phyloP scores from a whole-genome alignment of 2,329 filamentous ascomycete species.

The Trichoderma cornu-damae region DNA sequence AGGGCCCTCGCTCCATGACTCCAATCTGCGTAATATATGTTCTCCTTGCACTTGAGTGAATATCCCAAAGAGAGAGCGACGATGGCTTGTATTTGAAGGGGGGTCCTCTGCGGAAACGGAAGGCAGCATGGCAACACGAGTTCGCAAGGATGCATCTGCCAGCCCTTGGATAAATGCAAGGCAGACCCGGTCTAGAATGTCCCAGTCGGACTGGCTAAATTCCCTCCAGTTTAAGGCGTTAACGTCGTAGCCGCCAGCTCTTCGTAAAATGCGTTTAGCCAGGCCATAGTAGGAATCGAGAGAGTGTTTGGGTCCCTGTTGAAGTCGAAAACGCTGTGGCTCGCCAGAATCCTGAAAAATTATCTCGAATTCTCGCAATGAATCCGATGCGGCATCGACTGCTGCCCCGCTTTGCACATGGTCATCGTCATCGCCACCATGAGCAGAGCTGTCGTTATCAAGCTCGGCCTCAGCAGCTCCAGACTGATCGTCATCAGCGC shows the following conservation, averaged over 20 bases:
- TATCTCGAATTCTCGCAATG: constrained; percentile 23
- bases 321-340: constrained; percentile 32
- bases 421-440: constrained; percentile 22
- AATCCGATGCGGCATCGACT: constrained; percentile 12
- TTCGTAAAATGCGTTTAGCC: constrained; percentile 47
- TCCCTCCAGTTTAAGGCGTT: constrained; percentile 42
- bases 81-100: constrained; percentile 25
- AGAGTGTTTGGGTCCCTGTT: constrained; percentile 39
- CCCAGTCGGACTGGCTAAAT: constrained; percentile 42
- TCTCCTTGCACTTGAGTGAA: constrained; percentile 54
- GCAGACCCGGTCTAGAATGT: constrained; percentile 48
- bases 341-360: constrained; percentile 20
- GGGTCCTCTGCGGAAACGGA: constrained; percentile 40
- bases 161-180: constrained; percentile 53
- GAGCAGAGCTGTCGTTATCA: constrained; percentile 23
- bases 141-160: constrained; percentile 40
- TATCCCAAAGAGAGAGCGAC: constrained; percentile 50
- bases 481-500: constrained; percentile 38
- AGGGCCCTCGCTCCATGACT: constrained; percentile 24
- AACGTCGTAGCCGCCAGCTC: constrained; percentile 46
- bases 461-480: constrained; percentile 34
- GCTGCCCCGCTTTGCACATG: constrained; percentile 7
- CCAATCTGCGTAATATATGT: constrained; percentile 41
- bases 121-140: constrained; percentile 42
- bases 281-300: constrained; percentile 44